These are phyloP conservation scores for Hemisphaericaspora xylanilytica DNA, from an alignment of 1,139 yeast genomes.

Conservation along the genomic window DNA sequence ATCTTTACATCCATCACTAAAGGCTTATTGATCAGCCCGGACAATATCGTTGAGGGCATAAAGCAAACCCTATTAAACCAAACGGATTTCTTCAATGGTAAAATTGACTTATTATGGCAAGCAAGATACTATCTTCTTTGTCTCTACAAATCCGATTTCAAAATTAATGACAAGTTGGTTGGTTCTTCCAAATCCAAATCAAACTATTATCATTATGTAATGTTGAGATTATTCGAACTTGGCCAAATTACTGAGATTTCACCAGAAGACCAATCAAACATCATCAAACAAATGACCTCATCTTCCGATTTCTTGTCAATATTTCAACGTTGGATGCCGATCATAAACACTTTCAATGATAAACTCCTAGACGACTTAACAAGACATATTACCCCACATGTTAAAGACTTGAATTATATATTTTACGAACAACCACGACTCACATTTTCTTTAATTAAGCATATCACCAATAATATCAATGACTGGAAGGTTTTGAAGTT, in stretches of 20 bases:
- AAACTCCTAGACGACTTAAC: neutral
- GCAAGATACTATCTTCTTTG: slow-evolving; percentile 47
- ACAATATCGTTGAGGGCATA: slow-evolving; percentile 20
- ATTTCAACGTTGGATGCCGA: neutral
- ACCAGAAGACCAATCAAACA: slow-evolving; percentile 16
- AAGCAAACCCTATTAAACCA: slow-evolving; percentile 14
- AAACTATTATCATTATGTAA: slow-evolving; percentile 33
- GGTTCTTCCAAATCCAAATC: slow-evolving; percentile 1
- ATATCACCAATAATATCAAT: slow-evolving; percentile 9
- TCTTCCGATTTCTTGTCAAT: neutral
- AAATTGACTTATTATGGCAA: slow-evolving; percentile 39
- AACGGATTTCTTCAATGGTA: slow-evolving; percentile 12
- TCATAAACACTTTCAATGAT: neutral
- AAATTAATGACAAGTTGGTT: slow-evolving; percentile 5
- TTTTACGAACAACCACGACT: slow-evolving; percentile 47
- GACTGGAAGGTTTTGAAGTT: slow-evolving; percentile 7
- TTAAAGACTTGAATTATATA: slow-evolving; percentile 3
- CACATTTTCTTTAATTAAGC: slow-evolving; percentile 25
- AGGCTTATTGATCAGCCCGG: slow-evolving; percentile 34
- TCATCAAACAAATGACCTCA: slow-evolving; percentile 25
- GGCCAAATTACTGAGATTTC: slow-evolving; percentile 21
- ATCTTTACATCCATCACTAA: slow-evolving; percentile 36
- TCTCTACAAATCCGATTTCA: slow-evolving; percentile 42
- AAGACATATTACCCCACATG: neutral
- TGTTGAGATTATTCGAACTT: slow-evolving; percentile 51